These are phyloP conservation scores for Fusarium hainanense DNA, from an alignment of 2,329 filamentous ascomycete genomes.

Conservation along the genomic window DNA sequence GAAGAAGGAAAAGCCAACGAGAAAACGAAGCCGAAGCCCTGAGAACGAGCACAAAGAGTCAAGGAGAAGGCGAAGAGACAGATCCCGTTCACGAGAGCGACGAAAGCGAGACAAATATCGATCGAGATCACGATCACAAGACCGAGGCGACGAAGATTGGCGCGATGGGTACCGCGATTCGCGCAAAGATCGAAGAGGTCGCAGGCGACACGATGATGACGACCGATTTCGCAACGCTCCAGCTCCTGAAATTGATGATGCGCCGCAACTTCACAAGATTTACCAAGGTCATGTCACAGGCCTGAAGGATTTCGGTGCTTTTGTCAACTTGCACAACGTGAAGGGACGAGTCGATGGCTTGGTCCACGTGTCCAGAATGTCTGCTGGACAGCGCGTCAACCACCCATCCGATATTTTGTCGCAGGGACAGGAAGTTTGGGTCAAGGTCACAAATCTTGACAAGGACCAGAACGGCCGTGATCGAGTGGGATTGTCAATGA, in stretches of 20 bases:
- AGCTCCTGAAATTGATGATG: conserved; percentile 80
- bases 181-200: conserved; percentile 51
- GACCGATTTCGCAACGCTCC: conserved; percentile 74
- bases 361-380: conserved; percentile 91
- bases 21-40: conserved; percentile 71
- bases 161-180: conserved; percentile 50
- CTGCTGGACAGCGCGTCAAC: conserved; percentile 85
- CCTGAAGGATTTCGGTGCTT: conserved; percentile 94
- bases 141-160: conserved; percentile 60
- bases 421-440: conserved; percentile 84
- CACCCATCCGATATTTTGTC: conserved; percentile 90
- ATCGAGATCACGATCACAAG: conserved; percentile 54
- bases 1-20: conserved; percentile 59
- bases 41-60: conserved; percentile 59
- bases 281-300: conserved; percentile 92
- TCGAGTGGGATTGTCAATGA: conserved; percentile 92
- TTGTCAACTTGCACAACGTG: conserved; percentile 91
- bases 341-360: conserved; percentile 90
- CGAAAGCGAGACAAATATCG: conserved; percentile 50
- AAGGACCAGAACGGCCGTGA: conserved; percentile 57
- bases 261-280: conserved; percentile 83
- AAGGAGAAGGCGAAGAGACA: conserved; percentile 54
- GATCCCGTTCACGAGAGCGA: conserved; percentile 58
- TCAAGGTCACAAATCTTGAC: conserved; percentile 91
- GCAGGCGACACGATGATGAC: conserved; percentile 59